Percentiles rank a stretch among this genome's conserved stretches.
Conservation (phyloP, 306 rosid species). For the Glycine tomentella region DNA sequence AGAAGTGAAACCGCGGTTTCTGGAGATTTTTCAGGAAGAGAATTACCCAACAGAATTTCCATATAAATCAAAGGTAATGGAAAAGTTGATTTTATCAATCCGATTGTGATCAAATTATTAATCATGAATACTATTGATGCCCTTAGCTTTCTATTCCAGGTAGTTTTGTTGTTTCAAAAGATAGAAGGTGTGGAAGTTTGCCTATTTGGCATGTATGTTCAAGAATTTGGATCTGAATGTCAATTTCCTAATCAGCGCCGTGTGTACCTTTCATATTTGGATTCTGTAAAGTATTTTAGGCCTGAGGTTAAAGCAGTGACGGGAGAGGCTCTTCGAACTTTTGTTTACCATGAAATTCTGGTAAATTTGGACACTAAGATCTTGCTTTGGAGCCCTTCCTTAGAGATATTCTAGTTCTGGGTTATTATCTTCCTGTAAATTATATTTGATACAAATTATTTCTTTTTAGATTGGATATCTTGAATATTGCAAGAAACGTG, state of each 20-base stretch:
- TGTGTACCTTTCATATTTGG: constrained; percentile 94
- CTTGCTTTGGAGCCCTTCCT: neutral
- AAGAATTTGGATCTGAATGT: constrained; percentile 96
- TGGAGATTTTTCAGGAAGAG: constrained; percentile 95
- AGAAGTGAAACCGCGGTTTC: constrained; percentile 93
- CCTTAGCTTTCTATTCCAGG: constrained; percentile 58
- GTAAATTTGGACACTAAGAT: constrained; percentile 50
- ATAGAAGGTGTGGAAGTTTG: constrained; percentile 99
- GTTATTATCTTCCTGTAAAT: neutral
- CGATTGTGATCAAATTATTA: constrained; percentile 16
- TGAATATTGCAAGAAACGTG: constrained; percentile 94
- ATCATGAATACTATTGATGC: neutral
- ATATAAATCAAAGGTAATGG: constrained; percentile 88
- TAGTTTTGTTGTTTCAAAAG: constrained; percentile 89
- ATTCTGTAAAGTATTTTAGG: constrained; percentile 97
- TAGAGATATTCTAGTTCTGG: constrained; percentile 32
- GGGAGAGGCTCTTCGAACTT: constrained; percentile 97
- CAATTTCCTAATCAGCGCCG: constrained; percentile 97
- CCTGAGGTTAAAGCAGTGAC: constrained; percentile 88
- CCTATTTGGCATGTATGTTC: constrained; percentile 99
- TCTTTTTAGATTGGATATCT: constrained; percentile 89
- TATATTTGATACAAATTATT: neutral
- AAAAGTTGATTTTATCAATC: constrained; percentile 26
- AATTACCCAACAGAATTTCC: constrained; percentile 96
- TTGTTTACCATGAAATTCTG: constrained; percentile 94